Evolutionary conservation across 1,284 basidiomycete genomes (phyloP).

Genomic region (Vanrija humicola): DNA sequence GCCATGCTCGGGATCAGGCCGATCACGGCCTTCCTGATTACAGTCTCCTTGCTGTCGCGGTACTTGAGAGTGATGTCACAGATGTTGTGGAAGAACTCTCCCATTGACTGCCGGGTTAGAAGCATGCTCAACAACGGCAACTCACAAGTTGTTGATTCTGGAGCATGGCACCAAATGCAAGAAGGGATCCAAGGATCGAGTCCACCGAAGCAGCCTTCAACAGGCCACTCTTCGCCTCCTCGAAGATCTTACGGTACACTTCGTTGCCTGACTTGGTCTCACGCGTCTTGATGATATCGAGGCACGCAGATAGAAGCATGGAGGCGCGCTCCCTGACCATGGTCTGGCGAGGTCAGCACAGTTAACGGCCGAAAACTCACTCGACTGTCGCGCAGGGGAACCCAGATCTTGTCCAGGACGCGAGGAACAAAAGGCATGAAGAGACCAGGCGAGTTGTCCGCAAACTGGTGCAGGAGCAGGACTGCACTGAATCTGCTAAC

Average conservation of each 20-base stretch:
- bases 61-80: slow-evolving; percentile 89
- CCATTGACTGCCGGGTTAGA: slow-evolving; percentile 70
- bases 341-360: slow-evolving; percentile 26
- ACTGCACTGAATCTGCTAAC: slow-evolving; percentile 47
- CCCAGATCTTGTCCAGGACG: slow-evolving; percentile 86
- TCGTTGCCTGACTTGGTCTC: slow-evolving; percentile 46
- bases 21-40: slow-evolving; percentile 88
- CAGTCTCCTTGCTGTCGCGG: slow-evolving; percentile 77
- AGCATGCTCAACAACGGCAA: neutral
- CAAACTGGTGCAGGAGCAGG: slow-evolving; percentile 84
- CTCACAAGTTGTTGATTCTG: slow-evolving; percentile 87
- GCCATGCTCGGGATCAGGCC: slow-evolving; percentile 89
- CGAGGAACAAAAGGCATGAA: slow-evolving; percentile 81
- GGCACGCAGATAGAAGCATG: slow-evolving; percentile 79
- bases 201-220: slow-evolving; percentile 70
- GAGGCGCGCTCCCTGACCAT: slow-evolving; percentile 85
- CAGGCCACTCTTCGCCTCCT: slow-evolving; percentile 83
- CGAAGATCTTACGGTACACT: slow-evolving; percentile 72
- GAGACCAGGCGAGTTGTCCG: slow-evolving; percentile 74
- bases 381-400: slow-evolving; percentile 76
- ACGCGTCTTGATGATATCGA: slow-evolving; percentile 71
- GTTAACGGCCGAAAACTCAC: slow-evolving; percentile 48
- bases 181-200: slow-evolving; percentile 83
- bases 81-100: slow-evolving; percentile 79
- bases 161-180: slow-evolving; percentile 88